Evolutionary conservation across 495 filamentous ascomycete genomes (phyloP).

Genomic region (Trichoderma asperelloides): DNA sequence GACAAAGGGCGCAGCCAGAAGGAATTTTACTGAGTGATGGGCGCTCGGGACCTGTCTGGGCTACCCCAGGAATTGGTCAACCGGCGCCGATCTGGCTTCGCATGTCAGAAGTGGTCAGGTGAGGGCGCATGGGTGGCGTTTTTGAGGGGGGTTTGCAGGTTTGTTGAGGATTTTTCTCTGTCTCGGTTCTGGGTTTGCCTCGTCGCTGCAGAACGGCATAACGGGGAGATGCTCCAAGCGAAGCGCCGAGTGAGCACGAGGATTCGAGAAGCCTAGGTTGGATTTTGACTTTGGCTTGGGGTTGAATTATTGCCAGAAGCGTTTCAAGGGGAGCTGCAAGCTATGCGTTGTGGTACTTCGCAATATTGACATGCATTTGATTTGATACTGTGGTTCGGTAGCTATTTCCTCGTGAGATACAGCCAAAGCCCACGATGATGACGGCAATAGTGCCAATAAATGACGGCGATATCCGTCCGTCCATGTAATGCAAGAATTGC

Average conservation of each 20-base stretch:
- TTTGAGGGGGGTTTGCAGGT: not conserved
- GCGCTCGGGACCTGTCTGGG: not conserved
- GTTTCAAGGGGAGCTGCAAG: not conserved
- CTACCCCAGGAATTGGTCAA: not conserved
- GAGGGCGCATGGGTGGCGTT: constrained; percentile 4
- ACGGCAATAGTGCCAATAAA: not conserved
- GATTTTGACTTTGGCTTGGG: not conserved
- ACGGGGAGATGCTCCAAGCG: not conserved
- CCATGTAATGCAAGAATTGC: not conserved
- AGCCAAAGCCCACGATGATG: not conserved
- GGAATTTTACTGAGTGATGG: not conserved
- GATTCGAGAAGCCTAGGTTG: not conserved
- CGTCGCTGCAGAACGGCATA: not conserved
- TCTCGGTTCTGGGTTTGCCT: not conserved
- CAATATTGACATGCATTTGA: not conserved
- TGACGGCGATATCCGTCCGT: not conserved
- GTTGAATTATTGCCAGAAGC: not conserved
- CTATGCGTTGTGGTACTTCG: not conserved
- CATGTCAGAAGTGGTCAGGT: not conserved
- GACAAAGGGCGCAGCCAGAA: not conserved
- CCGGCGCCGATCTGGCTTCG: constrained; percentile 1
- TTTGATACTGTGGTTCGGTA: not conserved
- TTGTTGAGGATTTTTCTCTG: not conserved
- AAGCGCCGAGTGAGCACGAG: not conserved
- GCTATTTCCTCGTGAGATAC: not conserved